phyloP scores from a whole-genome alignment of 2,329 filamentous ascomycete species.

The Calonectria montana region DNA sequence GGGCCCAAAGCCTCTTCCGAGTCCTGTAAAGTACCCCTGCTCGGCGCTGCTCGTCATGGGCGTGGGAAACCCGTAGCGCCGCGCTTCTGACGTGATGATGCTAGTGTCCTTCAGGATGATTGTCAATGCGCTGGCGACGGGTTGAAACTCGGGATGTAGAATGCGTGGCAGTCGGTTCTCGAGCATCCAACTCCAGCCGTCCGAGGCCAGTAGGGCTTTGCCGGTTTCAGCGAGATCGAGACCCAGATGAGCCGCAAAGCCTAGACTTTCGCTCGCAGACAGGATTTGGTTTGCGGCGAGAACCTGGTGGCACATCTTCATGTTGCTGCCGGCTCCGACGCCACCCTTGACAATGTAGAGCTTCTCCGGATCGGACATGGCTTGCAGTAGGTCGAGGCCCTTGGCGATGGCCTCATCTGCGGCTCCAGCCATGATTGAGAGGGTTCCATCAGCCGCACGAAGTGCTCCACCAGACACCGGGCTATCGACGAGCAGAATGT shows the following conservation, averaged over 20 bases:
- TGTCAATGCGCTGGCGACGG: constrained; percentile 67
- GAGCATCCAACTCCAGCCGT: constrained; percentile 71
- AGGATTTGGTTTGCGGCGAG: constrained; percentile 73
- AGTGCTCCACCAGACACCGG: constrained; percentile 44
- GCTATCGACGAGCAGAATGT: constrained; percentile 49
- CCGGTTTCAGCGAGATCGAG: constrained; percentile 58
- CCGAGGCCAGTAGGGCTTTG: constrained; percentile 57
- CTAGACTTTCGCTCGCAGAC: constrained; percentile 69
- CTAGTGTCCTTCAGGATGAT: constrained; percentile 72
- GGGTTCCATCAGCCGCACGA: constrained; percentile 68
- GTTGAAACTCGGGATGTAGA: constrained; percentile 62
- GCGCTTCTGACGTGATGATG: constrained; percentile 75
- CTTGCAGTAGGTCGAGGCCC: constrained; percentile 68
- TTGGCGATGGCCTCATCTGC: constrained; percentile 66
- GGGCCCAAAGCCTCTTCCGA: constrained; percentile 62
- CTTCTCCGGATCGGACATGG: constrained; percentile 71
- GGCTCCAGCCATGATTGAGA: constrained; percentile 80
- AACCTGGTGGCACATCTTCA: constrained; percentile 77
- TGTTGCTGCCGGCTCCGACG: constrained; percentile 72
- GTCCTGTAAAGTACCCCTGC: constrained; percentile 70
- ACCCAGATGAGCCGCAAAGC: constrained; percentile 67
- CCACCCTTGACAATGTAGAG: constrained; percentile 72
- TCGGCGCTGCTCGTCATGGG: constrained; percentile 73
- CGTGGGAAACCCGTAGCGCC: constrained; percentile 66
- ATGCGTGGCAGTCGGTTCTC: constrained; percentile 69